Percentiles rank a stretch among this genome's conserved stretches.
phyloP scores from a whole-genome alignment of 1,139 yeast species.

The Hyphopichia buzzinii region DNA sequence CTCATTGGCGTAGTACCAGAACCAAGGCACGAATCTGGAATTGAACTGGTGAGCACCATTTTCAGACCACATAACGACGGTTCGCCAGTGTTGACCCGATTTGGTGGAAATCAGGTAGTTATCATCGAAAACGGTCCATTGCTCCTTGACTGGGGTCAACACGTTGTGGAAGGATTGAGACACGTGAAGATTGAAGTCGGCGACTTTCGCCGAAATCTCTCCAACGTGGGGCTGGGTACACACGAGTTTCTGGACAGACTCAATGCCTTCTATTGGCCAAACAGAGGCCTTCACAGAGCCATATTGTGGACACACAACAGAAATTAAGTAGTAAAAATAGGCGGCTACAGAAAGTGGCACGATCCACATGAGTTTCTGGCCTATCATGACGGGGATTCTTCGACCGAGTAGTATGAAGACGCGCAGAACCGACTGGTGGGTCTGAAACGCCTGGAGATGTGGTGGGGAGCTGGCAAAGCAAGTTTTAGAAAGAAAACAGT shows the following conservation, averaged over 20 bases:
- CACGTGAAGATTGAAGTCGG: too few species aligned
- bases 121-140: background rate
- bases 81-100: background rate
- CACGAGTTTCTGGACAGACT: background rate
- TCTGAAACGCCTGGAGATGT: background rate
- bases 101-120: background rate
- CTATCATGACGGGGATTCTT: background rate
- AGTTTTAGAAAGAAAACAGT: too few species aligned
- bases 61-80: too few species aligned
- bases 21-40: constrained; percentile 1
- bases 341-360: constrained; percentile 5
- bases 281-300: background rate
- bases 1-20: background rate
- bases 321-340: constrained; percentile 9
- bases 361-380: constrained; percentile 1
- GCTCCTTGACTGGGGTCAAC: background rate
- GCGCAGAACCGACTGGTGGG: background rate
- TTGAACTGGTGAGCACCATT: background rate
- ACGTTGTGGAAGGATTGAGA: too few species aligned
- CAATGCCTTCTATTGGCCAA: background rate
- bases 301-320: constrained; percentile 10
- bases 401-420: background rate
- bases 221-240: background rate
- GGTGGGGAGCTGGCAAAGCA: too few species aligned
- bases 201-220: background rate